A percentile compares a stretch with the other conserved stretches of the same genome.
Evolutionary conservation across 2,329 filamentous ascomycete species (phyloP).

Genomic region (Remersonia thermophila): DNA sequence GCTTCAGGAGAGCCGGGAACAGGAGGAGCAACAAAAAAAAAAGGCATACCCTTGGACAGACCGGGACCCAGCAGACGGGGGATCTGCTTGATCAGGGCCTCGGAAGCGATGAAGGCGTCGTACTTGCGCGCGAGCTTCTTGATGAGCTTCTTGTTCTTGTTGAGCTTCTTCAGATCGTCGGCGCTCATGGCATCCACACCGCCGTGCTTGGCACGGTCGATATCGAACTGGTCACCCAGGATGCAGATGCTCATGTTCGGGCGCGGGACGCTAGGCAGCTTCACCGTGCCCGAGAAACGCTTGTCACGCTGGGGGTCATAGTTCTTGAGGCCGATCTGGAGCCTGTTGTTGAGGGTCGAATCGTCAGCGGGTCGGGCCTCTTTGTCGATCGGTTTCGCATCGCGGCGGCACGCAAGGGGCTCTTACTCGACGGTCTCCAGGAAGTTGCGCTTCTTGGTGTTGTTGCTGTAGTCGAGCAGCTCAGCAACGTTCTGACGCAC

Average conservation of each 20-base stretch:
- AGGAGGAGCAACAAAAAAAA: conserved; percentile 15
- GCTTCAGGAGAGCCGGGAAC: too few relatives aligned
- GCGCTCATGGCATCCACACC: conserved; percentile 96
- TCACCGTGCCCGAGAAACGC: conserved; percentile 97
- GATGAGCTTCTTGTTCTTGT: conserved; percentile 99
- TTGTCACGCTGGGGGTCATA: conserved; percentile 99
- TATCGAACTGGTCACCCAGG: conserved; percentile 77
- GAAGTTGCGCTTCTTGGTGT: conserved; percentile 98
- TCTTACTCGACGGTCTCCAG: conserved; percentile 61
- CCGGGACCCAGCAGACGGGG: conserved; percentile 97
- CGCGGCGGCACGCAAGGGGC: not conserved
- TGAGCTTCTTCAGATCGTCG: conserved; percentile 99
- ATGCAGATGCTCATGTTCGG: conserved; percentile 83
- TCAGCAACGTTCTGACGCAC: conserved; percentile 89
- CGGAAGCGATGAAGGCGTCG: conserved; percentile 97
- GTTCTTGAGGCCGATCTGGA: conserved; percentile 83
- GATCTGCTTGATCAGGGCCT: conserved; percentile 98
- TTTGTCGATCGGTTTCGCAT: not conserved
- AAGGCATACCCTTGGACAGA: conserved; percentile 79
- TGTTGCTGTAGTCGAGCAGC: conserved; percentile 80
- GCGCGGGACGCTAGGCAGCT: conserved; percentile 81
- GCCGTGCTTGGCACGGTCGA: conserved; percentile 99
- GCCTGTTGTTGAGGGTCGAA: conserved; percentile 22
- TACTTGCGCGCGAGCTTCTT: conserved; percentile 99
- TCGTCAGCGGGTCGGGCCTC: conserved; percentile 4